phyloP scores from a whole-genome alignment of 2,329 filamentous ascomycete genomes.

The Penicillium sp. region DNA sequence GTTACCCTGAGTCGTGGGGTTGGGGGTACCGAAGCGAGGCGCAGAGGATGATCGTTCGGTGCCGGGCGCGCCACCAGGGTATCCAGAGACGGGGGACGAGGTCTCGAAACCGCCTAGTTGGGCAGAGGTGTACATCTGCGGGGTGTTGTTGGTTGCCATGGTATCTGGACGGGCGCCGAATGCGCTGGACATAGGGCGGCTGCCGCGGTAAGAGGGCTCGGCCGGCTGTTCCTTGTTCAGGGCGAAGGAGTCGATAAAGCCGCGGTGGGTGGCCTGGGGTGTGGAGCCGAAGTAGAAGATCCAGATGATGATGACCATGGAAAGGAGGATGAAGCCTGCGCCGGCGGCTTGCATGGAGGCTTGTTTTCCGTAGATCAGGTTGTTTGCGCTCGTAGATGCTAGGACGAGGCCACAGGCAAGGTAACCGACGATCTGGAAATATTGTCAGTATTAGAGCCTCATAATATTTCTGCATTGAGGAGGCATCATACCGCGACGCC shows the following conservation, averaged over 20 bases:
- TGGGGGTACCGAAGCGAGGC: slow-evolving; percentile 42
- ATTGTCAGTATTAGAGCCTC: slow-evolving; percentile 27
- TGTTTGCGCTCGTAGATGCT: slow-evolving; percentile 82
- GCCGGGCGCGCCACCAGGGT: slow-evolving; percentile 58
- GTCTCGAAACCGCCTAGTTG: slow-evolving; percentile 97
- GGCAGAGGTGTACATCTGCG: slow-evolving; percentile 96
- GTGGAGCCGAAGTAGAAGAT: slow-evolving; percentile 98
- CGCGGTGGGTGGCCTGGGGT: slow-evolving; percentile 78
- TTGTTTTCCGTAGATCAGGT: slow-evolving; percentile 73
- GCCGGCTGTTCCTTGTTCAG: slow-evolving; percentile 76
- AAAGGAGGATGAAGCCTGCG: slow-evolving; percentile 89
- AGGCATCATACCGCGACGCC: slow-evolving; percentile 69
- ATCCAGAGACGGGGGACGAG: slow-evolving; percentile 76
- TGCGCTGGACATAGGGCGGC: slow-evolving; percentile 71
- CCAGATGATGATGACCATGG: slow-evolving; percentile 93
- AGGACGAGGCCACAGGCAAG: slow-evolving; percentile 80
- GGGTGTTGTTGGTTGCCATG: slow-evolving; percentile 70
- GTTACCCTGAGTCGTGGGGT: slow-evolving; percentile 33
- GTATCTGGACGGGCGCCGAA: slow-evolving; percentile 76
- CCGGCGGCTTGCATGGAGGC: slow-evolving; percentile 77
- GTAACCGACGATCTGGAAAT: slow-evolving; percentile 73
- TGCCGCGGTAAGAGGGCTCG: slow-evolving; percentile 56
- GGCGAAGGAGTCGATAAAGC: slow-evolving; percentile 94
- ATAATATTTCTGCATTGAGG: not conserved
- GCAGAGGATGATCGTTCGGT: slow-evolving; percentile 59